Evolutionary conservation across 345 rosid genomes (phyloP).

Genomic region (Pistacia vera): DNA sequence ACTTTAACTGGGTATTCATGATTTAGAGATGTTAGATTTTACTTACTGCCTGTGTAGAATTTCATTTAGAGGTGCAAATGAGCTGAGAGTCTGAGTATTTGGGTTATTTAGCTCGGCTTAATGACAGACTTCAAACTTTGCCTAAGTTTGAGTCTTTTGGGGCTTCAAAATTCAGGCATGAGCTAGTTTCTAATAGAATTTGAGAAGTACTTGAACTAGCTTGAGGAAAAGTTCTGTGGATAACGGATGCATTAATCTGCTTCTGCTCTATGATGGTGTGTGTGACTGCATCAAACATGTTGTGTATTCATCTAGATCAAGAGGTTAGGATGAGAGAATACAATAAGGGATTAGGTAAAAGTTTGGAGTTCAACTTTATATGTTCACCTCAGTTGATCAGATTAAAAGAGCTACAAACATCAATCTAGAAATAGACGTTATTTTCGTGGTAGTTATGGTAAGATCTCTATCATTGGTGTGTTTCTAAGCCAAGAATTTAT

Average conservation of each 20-base stretch:
- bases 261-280: not conserved
- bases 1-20: not conserved
- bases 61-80: too few relatives aligned
- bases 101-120: not conserved
- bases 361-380: too few relatives aligned
- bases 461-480: not conserved
- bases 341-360: not conserved
- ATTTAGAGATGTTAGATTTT: not conserved
- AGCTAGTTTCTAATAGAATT: not conserved
- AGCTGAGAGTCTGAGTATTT: not conserved
- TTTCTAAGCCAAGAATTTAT: not conserved
- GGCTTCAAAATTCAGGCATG: not conserved
- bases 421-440: too few relatives aligned
- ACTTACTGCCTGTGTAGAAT: not conserved
- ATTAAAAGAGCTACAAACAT: too few relatives aligned
- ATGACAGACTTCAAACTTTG: not conserved
- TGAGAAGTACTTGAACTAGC: not conserved
- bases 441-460: too few relatives aligned
- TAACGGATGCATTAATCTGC: not conserved
- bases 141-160: not conserved
- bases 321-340: not conserved
- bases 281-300: not conserved
- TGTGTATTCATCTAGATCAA: not conserved
- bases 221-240: not conserved
- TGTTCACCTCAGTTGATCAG: too few relatives aligned